Evolutionary conservation across 768 basidiomycete genomes (phyloP).

Genomic region (Neoboletus brunneissimus): DNA sequence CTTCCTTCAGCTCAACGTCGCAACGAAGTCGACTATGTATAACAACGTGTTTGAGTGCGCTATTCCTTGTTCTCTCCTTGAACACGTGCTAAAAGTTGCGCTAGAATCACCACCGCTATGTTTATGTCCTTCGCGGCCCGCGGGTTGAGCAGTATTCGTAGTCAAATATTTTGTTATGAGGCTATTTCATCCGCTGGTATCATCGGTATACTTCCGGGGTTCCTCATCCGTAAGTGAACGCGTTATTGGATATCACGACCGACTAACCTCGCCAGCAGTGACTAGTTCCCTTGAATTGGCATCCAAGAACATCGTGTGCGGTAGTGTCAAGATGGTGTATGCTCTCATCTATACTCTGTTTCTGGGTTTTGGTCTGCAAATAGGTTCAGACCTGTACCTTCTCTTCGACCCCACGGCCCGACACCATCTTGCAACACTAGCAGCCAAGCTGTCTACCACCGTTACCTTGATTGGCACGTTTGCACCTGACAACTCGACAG

Average conservation of each 20-base stretch:
- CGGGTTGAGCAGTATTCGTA: constrained; percentile 74
- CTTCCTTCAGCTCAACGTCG: constrained; percentile 70
- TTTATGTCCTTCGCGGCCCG: constrained; percentile 79
- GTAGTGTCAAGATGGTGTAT: constrained; percentile 85
- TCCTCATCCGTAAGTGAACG: constrained; percentile 61
- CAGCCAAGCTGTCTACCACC: constrained; percentile 46
- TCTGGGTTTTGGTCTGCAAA: constrained; percentile 80
- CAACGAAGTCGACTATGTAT: constrained; percentile 74
- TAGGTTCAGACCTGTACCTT: constrained; percentile 78
- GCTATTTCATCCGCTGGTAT: constrained; percentile 87
- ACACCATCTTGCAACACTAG: constrained; percentile 50
- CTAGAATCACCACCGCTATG: constrained; percentile 78
- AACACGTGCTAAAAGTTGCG: constrained; percentile 8
- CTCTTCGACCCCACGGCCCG: constrained; percentile 62
- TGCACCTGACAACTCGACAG: constrained; percentile 50
- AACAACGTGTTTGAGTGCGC: constrained; percentile 87
- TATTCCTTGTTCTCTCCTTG: neutral
- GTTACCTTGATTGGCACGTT: constrained; percentile 64
- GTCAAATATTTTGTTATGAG: constrained; percentile 84
- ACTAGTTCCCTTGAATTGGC: constrained; percentile 81
- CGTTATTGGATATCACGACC: neutral
- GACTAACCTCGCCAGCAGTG: constrained; percentile 41
- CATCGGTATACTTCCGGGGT: constrained; percentile 88
- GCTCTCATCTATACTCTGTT: constrained; percentile 86
- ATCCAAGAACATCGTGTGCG: constrained; percentile 81